Base-by-base conservation (phyloP, 169 alveolate species). In the Theileria parva region DNA sequence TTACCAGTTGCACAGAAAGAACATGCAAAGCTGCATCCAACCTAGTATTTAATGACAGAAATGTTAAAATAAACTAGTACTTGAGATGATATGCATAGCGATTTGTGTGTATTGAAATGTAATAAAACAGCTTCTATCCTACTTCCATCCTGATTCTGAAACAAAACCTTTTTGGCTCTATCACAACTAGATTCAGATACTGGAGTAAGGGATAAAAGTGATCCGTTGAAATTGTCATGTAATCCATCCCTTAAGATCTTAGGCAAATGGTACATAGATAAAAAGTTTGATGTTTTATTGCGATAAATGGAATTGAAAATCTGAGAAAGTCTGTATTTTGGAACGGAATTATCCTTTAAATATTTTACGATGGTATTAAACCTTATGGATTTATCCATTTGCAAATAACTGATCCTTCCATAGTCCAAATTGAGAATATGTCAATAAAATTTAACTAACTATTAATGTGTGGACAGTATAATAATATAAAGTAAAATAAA, bases 1-100 rank as follows among this genome's bases (percentile, higher is more conserved):
- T 88, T 86, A 8, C 97, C 97, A n/a, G 96, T 93, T 39, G 96
- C 96, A 78, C 96, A 93, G 74, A 93, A 93, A 73, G 93, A 83
- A 86, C 96, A 93, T 32, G 85, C 92, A 77, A 87, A 90, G 11
- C 95, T 88, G 69, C 96, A 93, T 25, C 96, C 96, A 19, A 92
- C 93, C 94, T 89, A 71, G n/a, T 23, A 48, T 15, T 21, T 44
- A 44, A 11, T 44, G 21, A 25, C 25, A 27, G 69, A 50, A 2
- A 25, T 19, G 4, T 7, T 0, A 25, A 34, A 25, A 19, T 12
- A 28, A 55, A 6, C 34, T 51, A 66, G 0, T 76, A 89, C 94
- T 86, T 93, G 96, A 15, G 94, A 83, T 13, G 96, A 93, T 77
- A 93, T 92, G 80, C 96, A 91, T 25, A 93, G 88, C 15, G 95